Conservation (phyloP, 2,329 filamentous ascomycete genomes). For the Ophiostoma angusticollis region DNA sequence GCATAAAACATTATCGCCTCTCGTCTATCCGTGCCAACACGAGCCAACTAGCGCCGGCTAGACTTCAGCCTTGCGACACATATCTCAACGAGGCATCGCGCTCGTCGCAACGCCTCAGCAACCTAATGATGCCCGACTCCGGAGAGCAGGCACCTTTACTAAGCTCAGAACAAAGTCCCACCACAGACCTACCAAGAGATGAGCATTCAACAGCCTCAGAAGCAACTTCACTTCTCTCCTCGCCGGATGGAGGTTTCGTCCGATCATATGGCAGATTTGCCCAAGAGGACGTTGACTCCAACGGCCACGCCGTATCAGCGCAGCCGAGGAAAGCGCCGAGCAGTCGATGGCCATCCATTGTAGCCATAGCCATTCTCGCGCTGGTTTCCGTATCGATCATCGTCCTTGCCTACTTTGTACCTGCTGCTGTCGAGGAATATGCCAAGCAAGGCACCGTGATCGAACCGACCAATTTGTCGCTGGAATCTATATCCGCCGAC, state of each 20-base stretch:
- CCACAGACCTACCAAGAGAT: not conserved
- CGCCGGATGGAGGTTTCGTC: conserved; percentile 14
- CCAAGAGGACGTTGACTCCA: not conserved
- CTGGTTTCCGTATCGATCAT: conserved; percentile 55
- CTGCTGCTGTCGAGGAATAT: conserved; percentile 72
- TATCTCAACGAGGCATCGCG: not conserved
- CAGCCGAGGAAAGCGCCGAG: conserved; percentile 25
- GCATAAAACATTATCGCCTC: not conserved
- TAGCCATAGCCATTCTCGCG: conserved; percentile 58
- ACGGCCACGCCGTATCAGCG: conserved; percentile 20
- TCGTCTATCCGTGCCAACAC: too few species aligned
- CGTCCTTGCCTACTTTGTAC: conserved; percentile 66
- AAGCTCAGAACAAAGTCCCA: conserved; percentile 14
- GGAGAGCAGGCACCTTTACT: conserved; percentile 33
- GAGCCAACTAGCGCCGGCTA: not conserved
- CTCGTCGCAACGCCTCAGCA: not conserved
- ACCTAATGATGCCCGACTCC: conserved; percentile 27
- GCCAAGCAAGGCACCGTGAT: conserved; percentile 71
- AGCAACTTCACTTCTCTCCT: conserved; percentile 45
- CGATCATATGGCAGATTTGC: not conserved
- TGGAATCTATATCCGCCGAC: conserved; percentile 69
- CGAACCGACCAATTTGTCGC: conserved; percentile 68
- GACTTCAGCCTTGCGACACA: not conserved
- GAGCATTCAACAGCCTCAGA: conserved; percentile 21
- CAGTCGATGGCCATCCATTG: conserved; percentile 62